A percentile compares a stretch with the other conserved stretches of the same genome.
Evolutionary conservation across 2,329 filamentous ascomycete genomes (phyloP).

Genomic region (Cadophora sp.): DNA sequence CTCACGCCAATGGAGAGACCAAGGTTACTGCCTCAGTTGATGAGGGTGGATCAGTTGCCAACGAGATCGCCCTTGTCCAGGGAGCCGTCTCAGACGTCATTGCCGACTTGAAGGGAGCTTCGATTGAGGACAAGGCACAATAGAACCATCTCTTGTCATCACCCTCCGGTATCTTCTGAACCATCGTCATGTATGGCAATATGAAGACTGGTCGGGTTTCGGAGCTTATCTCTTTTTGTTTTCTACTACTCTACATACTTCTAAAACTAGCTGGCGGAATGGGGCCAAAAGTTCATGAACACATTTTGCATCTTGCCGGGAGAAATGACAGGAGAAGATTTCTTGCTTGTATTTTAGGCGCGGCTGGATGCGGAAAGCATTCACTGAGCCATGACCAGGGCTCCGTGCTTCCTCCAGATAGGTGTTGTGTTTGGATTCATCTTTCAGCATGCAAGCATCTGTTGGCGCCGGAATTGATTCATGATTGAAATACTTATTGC

Average conservation of each 20-base stretch:
- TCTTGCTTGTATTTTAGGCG: slow-evolving; percentile 35
- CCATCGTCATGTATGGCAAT: slow-evolving; percentile 10
- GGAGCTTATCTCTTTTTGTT: background rate
- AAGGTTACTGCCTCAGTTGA: slow-evolving; percentile 44
- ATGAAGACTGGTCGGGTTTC: background rate
- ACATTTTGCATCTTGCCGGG: slow-evolving; percentile 16
- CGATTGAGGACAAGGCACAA: slow-evolving; percentile 59
- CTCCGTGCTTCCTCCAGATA: background rate
- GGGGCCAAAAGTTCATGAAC: slow-evolving; percentile 11
- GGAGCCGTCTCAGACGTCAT: slow-evolving; percentile 64
- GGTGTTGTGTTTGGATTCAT: slow-evolving; percentile 14
- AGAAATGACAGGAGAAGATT: slow-evolving; percentile 18
- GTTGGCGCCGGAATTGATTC: slow-evolving; percentile 12
- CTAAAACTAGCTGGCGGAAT: slow-evolving; percentile 11
- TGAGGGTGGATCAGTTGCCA: slow-evolving; percentile 40
- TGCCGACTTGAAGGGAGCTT: slow-evolving; percentile 65
- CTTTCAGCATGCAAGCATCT: slow-evolving; percentile 22
- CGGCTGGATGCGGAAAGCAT: slow-evolving; percentile 11
- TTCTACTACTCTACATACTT: background rate
- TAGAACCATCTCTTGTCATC: slow-evolving; percentile 24
- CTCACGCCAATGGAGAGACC: slow-evolving; percentile 60
- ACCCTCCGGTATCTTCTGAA: slow-evolving; percentile 3
- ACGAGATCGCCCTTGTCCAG: slow-evolving; percentile 46
- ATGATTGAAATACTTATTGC: slow-evolving; percentile 8
- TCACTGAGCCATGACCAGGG: background rate